phyloP scores from a whole-genome alignment of 78 protist species.

The Dictyostelium capitatum region DNA sequence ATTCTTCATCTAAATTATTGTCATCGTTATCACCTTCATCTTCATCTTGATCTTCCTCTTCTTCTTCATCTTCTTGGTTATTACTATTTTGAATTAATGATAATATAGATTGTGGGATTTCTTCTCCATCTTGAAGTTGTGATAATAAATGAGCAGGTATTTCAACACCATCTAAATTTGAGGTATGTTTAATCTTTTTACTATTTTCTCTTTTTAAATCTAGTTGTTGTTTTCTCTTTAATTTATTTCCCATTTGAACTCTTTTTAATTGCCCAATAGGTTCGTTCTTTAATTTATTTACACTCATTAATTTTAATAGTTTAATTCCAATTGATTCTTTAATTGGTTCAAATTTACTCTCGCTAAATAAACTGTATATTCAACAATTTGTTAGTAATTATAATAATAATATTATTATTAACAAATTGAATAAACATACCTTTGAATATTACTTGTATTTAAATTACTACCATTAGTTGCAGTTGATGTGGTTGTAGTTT shows the following conservation, averaged over 20 bases:
- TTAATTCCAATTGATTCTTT: slow-evolving; percentile 72
- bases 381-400: background rate
- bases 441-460: background rate
- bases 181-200: background rate
- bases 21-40: background rate
- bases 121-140: slow-evolving; percentile 18
- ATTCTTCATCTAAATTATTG: background rate
- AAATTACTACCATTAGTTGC: background rate
- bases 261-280: background rate
- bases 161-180: slow-evolving; percentile 28
- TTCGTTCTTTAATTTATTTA: slow-evolving; percentile 31
- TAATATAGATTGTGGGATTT: slow-evolving; percentile 18
- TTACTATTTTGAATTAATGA: background rate
- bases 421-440: background rate
- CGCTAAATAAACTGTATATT: slow-evolving; percentile 13
- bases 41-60: background rate
- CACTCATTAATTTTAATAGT: slow-evolving; percentile 71
- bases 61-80: background rate
- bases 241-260: background rate
- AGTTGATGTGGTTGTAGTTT: background rate
- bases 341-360: slow-evolving; percentile 19
- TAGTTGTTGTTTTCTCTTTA: background rate
- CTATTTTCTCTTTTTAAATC: background rate
- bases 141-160: slow-evolving; percentile 8
- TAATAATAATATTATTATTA: background rate